Percentiles rank a stretch among this genome's conserved stretches.
These are phyloP conservation scores for Podospora didyma DNA, from an alignment of 495 filamentous ascomycete species.

Conservation along the genomic window DNA sequence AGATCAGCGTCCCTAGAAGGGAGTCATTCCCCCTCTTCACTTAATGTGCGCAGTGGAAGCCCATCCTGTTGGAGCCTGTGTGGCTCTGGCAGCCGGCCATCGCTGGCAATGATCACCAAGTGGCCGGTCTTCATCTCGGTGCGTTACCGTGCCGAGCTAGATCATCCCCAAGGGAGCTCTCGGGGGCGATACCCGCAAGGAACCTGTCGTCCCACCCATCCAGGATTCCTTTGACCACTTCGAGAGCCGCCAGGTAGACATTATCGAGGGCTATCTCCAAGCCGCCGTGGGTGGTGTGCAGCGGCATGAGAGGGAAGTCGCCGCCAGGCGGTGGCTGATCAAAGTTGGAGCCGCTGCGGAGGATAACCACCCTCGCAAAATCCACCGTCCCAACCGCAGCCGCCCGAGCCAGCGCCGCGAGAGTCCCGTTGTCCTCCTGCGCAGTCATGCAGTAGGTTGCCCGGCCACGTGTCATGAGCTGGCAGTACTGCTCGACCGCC, in stretches of 20 bases:
- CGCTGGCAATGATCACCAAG: too few species aligned
- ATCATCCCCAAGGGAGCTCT: neutral
- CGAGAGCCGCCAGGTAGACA: neutral
- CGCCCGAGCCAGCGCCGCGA: conserved; percentile 4
- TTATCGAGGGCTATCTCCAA: conserved; percentile 7
- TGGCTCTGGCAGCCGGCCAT: too few species aligned
- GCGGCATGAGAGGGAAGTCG: neutral
- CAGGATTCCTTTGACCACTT: conserved; percentile 4
- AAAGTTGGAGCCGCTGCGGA: conserved; percentile 8
- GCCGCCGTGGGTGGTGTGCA: conserved; percentile 6
- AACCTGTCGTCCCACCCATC: conserved; percentile 1
- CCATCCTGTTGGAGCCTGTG: too few species aligned
- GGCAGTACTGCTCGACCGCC: neutral
- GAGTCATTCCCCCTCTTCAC: too few species aligned
- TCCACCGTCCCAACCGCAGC: neutral
- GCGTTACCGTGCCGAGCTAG: too few species aligned
- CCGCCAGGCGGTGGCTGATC: conserved; percentile 4
- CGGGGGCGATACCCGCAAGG: neutral
- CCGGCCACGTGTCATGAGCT: neutral
- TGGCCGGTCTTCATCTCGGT: too few species aligned
- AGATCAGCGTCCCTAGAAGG: too few species aligned
- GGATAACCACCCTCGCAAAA: conserved; percentile 6
- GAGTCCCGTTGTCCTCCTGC: conserved; percentile 6
- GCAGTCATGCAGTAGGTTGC: conserved; percentile 8
- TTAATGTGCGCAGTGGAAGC: too few species aligned